A percentile compares a stretch with the other conserved stretches of the same genome.
These are phyloP conservation scores for Cyberlindnera misumaiensis DNA, from an alignment of 805 yeast genomes.

Conservation along the genomic window DNA sequence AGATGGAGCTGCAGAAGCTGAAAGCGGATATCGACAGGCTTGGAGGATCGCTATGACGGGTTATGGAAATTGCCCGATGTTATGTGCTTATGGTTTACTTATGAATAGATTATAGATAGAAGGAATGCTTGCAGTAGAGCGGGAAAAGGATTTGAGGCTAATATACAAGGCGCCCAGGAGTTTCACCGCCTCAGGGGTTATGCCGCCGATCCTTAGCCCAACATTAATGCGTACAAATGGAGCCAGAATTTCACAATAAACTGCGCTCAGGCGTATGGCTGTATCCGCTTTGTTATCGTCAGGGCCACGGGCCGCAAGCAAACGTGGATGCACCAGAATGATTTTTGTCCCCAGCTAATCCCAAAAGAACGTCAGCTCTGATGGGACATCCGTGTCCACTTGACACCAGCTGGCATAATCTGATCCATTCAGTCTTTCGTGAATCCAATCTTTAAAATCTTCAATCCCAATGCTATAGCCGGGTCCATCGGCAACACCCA, in stretches of 20 bases:
- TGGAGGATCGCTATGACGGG: slow-evolving; percentile 12
- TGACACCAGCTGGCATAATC: slow-evolving; percentile 28
- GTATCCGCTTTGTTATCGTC: too few relatives aligned
- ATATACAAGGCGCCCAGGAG: too few relatives aligned
- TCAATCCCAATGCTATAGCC: slow-evolving; percentile 41
- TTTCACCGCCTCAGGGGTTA: too few relatives aligned
- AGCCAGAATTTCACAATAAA: too few relatives aligned
- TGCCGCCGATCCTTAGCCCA: too few relatives aligned
- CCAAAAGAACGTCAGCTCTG: not conserved
- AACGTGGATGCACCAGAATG: too few relatives aligned
- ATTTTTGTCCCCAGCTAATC: too few relatives aligned
- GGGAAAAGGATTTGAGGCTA: not conserved
- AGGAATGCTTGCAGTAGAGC: not conserved
- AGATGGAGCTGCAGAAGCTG: slow-evolving; percentile 25
- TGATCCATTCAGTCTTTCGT: slow-evolving; percentile 24
- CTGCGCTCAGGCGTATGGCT: too few relatives aligned
- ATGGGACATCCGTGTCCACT: not conserved
- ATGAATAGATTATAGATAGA: slow-evolving; percentile 3
- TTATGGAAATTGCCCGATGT: not conserved
- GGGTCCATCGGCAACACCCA: slow-evolving; percentile 45
- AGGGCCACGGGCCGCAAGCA: too few relatives aligned
- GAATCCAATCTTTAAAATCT: slow-evolving; percentile 27
- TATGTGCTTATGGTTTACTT: slow-evolving; percentile 8
- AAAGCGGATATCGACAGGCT: slow-evolving; percentile 21
- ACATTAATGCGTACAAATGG: too few relatives aligned